A percentile compares a stretch with the other conserved stretches of the same genome.
phyloP scores from a whole-genome alignment of 345 rosid species.

The Conringia planisiliqua region DNA sequence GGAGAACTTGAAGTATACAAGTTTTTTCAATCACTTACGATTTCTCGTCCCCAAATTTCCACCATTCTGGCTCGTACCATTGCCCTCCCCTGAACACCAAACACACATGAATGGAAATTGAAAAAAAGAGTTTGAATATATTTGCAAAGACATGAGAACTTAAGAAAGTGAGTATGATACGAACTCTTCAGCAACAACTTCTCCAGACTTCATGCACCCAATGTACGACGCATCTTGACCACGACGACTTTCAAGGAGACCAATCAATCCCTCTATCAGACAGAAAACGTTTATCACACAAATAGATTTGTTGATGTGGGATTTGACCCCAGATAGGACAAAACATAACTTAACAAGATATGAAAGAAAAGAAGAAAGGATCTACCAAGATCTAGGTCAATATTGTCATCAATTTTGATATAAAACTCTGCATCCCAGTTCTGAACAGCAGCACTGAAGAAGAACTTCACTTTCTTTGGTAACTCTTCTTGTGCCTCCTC shows the following conservation, averaged over 20 bases:
- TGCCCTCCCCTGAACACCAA: slow-evolving; percentile 61
- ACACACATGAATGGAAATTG: slow-evolving; percentile 9
- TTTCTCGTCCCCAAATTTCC: slow-evolving; percentile 93
- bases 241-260: slow-evolving; percentile 62
- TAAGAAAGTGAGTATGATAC: slow-evolving; percentile 21
- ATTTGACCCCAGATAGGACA: not conserved
- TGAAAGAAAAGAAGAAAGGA: slow-evolving; percentile 20
- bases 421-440: slow-evolving; percentile 96
- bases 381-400: slow-evolving; percentile 80
- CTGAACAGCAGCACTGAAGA: slow-evolving; percentile 84
- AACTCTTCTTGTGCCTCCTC: slow-evolving; percentile 94
- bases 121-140: not conserved
- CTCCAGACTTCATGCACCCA: slow-evolving; percentile 99
- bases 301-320: not conserved
- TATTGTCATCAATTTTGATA: slow-evolving; percentile 78
- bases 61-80: slow-evolving; percentile 99
- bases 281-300: slow-evolving; percentile 12
- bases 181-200: slow-evolving; percentile 72
- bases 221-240: slow-evolving; percentile 75
- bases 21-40: slow-evolving; percentile 59
- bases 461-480: slow-evolving; percentile 80
- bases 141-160: not conserved
- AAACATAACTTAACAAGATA: slow-evolving; percentile 11
- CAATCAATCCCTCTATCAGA: slow-evolving; percentile 70
- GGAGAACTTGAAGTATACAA: not conserved